Evolutionary conservation across 768 basidiomycete genomes (phyloP).

Genomic region (Phanerochaete carnosa): DNA sequence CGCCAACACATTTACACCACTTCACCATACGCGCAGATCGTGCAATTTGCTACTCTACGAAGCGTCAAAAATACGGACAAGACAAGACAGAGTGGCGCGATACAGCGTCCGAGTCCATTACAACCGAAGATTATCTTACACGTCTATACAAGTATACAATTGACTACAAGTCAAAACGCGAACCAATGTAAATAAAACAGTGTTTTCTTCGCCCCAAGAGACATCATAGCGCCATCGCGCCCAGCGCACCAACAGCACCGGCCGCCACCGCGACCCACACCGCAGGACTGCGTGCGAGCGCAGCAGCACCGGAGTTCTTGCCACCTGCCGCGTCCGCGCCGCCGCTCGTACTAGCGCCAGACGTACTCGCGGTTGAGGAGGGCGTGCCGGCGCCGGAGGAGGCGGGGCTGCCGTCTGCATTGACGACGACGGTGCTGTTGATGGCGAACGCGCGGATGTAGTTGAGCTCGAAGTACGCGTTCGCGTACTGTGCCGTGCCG

Average conservation of each 20-base stretch:
- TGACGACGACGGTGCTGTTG: conserved; percentile 8
- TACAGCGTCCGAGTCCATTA: too few species aligned
- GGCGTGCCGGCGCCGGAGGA: not conserved
- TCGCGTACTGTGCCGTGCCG: conserved; percentile 40
- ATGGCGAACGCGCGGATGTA: conserved; percentile 53
- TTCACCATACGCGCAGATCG: too few species aligned
- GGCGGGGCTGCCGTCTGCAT: conserved; percentile 5
- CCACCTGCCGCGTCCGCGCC: not conserved
- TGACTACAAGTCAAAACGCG: too few species aligned
- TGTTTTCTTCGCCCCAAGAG: too few species aligned
- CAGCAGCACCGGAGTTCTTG: too few species aligned
- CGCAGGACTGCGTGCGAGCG: not conserved
- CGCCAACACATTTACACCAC: too few species aligned
- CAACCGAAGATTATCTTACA: too few species aligned
- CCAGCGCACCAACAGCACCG: not conserved
- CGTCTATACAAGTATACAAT: too few species aligned
- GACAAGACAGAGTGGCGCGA: too few species aligned
- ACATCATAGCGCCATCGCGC: not conserved
- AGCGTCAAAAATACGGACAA: too few species aligned
- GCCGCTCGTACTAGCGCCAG: not conserved
- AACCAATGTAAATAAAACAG: too few species aligned
- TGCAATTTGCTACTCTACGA: too few species aligned
- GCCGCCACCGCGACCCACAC: not conserved
- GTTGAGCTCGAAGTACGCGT: conserved; percentile 59
- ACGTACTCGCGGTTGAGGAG: not conserved